phyloP scores from a whole-genome alignment of 257 asterid genomes.

The Fraxinus excelsior region DNA sequence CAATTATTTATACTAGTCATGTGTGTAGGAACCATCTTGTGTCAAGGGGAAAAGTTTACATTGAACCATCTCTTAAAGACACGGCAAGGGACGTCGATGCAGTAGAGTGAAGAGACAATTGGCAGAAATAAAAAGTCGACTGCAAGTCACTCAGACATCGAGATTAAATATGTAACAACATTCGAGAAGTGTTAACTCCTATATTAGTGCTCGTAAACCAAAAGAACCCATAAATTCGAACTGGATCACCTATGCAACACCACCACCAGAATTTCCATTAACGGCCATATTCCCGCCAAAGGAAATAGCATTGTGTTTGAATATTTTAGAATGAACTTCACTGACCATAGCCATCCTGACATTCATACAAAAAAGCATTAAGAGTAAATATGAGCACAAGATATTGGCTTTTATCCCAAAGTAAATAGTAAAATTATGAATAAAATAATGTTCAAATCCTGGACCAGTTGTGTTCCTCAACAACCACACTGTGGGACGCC shows the following conservation, averaged over 20 bases:
- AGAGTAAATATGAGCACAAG: conserved; percentile 18
- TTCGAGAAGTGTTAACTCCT: conserved; percentile 70
- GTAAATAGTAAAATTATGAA: not conserved
- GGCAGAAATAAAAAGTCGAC: conserved; percentile 46
- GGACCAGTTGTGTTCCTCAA: not conserved
- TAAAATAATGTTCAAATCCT: conserved; percentile 5
- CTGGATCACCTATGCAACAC: conserved; percentile 67
- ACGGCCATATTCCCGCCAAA: conserved; percentile 85
- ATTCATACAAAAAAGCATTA: conserved; percentile 31
- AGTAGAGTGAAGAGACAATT: conserved; percentile 76
- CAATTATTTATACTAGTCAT: not conserved
- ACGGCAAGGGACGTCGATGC: conserved; percentile 73
- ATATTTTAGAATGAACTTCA: conserved; percentile 77
- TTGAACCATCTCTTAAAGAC: conserved; percentile 87
- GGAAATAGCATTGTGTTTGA: conserved; percentile 60
- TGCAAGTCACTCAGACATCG: conserved; percentile 16
- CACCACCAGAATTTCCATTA: conserved; percentile 65
- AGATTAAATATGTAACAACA: conserved; percentile 11
- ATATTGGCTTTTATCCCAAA: not conserved
- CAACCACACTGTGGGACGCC: not conserved
- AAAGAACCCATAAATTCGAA: conserved; percentile 74
- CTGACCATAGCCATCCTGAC: conserved; percentile 66
- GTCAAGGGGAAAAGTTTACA: conserved; percentile 54
- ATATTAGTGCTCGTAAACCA: conserved; percentile 73
- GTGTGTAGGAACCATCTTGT: not conserved